Conservation (phyloP, 345 rosid species). For the Rhodamnia rubescens region DNA sequence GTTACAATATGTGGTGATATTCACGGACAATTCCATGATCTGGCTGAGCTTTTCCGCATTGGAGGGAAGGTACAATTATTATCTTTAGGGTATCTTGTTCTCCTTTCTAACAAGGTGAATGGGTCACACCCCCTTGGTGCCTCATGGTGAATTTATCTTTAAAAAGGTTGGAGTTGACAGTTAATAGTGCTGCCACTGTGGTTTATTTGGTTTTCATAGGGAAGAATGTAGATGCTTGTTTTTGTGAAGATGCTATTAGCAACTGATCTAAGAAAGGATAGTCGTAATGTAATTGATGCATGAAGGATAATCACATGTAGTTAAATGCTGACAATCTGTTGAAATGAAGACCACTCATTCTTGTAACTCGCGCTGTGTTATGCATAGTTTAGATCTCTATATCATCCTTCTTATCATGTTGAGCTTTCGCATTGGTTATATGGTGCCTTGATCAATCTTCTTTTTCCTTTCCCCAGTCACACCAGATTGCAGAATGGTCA, state of each 20-base stretch:
- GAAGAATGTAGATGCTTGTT: background rate
- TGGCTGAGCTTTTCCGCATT: slow-evolving; percentile 94
- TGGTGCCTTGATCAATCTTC: background rate
- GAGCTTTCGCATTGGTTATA: background rate
- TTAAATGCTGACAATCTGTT: background rate
- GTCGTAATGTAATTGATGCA: background rate
- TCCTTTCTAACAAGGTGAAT: background rate
- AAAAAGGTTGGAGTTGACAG: background rate
- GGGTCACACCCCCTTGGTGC: background rate
- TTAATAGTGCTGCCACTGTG: background rate
- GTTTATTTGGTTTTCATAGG: background rate
- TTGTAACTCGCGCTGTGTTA: background rate
- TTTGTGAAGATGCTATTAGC: background rate
- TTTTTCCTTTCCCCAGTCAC: background rate
- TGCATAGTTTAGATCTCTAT: background rate
- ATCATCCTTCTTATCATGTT: background rate
- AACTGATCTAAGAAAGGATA: background rate
- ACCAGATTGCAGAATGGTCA: background rate
- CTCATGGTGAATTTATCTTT: background rate
- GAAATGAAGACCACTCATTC: background rate
- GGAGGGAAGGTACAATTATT: slow-evolving; percentile 62
- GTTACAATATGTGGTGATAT: slow-evolving; percentile 96
- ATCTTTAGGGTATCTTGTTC: background rate
- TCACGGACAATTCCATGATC: slow-evolving; percentile 97
- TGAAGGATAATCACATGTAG: background rate